These are phyloP conservation scores for Nicotiana tomentosiformis DNA, from an alignment of 257 asterid species.

Conservation along the genomic window DNA sequence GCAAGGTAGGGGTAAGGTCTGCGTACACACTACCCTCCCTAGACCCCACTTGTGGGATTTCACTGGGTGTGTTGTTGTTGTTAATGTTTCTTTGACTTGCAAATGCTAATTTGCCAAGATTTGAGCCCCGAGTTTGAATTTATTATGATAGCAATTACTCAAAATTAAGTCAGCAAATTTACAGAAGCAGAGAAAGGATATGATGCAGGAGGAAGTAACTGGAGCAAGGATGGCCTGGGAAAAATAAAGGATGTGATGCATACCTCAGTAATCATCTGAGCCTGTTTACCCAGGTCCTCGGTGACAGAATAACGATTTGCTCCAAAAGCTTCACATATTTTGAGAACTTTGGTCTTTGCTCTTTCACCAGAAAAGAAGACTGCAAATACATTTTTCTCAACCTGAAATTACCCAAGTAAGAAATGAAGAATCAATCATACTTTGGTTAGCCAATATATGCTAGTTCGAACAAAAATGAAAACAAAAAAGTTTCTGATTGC, in stretches of 20 bases:
- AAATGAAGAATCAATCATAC: not conserved
- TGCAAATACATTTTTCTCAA: conserved; percentile 83
- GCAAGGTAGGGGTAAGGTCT: too few species aligned
- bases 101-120: not conserved
- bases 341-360: conserved; percentile 76
- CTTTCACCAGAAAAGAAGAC: conserved; percentile 98
- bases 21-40: too few species aligned
- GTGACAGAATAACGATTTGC: conserved; percentile 83
- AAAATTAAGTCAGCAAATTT: not conserved
- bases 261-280: conserved; percentile 81
- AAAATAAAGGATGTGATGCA: not conserved
- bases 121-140: not conserved
- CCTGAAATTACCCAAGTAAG: conserved; percentile 38
- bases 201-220: not conserved
- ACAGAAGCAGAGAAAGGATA: not conserved
- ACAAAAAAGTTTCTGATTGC: not conserved
- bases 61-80: too few species aligned
- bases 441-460: not conserved
- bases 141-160: not conserved
- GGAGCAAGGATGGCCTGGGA: not conserved
- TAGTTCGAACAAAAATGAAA: not conserved
- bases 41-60: too few species aligned
- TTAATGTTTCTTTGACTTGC: not conserved
- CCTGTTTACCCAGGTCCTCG: conserved; percentile 75
- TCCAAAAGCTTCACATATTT: conserved; percentile 99